phyloP scores from a whole-genome alignment of 345 rosid species.

The Erucastrum elatum region DNA sequence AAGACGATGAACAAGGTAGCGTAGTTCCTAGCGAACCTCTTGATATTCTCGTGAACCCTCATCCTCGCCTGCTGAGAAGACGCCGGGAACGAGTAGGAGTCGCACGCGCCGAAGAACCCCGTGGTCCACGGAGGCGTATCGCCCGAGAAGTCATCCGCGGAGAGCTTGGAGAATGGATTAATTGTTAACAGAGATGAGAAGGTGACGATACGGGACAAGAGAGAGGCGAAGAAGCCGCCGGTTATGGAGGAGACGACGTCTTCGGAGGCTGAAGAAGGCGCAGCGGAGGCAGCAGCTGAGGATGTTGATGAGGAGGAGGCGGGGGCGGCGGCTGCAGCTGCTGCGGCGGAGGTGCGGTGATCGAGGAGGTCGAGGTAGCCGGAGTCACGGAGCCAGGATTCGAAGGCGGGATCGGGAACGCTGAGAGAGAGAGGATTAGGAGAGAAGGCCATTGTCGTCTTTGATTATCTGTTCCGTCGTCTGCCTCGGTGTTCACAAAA shows the following conservation, averaged over 20 bases:
- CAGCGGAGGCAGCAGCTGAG: slow-evolving; percentile 33
- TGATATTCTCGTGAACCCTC: slow-evolving; percentile 87
- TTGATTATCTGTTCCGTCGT: slow-evolving; percentile 25
- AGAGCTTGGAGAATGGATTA: slow-evolving; percentile 87
- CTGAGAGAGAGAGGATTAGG: slow-evolving; percentile 79
- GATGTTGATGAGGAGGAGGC: slow-evolving; percentile 27
- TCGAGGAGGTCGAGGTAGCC: slow-evolving; percentile 92
- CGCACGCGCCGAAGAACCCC: slow-evolving; percentile 63
- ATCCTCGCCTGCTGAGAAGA: slow-evolving; percentile 66
- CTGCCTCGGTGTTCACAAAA: slow-evolving; percentile 15
- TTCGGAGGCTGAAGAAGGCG: slow-evolving; percentile 30
- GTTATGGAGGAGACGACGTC: slow-evolving; percentile 41
- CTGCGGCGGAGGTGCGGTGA: slow-evolving; percentile 53
- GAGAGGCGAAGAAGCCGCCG: slow-evolving; percentile 47
- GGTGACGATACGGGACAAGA: slow-evolving; percentile 48
- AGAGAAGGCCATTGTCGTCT: slow-evolving; percentile 55
- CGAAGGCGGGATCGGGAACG: slow-evolving; percentile 79
- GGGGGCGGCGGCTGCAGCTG: slow-evolving; percentile 45
- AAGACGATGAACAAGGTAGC: slow-evolving; percentile 73
- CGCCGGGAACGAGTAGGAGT: slow-evolving; percentile 79
- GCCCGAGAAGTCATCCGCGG: slow-evolving; percentile 72
- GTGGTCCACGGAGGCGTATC: slow-evolving; percentile 82
- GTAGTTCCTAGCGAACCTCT: slow-evolving; percentile 83
- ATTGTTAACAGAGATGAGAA: slow-evolving; percentile 62
- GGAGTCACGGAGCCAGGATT: slow-evolving; percentile 95